Evolutionary conservation across 208 protist genomes (phyloP), one percentile per base, ranked within the genome.

Genomic region (Trypanosoma avium): DNA sequence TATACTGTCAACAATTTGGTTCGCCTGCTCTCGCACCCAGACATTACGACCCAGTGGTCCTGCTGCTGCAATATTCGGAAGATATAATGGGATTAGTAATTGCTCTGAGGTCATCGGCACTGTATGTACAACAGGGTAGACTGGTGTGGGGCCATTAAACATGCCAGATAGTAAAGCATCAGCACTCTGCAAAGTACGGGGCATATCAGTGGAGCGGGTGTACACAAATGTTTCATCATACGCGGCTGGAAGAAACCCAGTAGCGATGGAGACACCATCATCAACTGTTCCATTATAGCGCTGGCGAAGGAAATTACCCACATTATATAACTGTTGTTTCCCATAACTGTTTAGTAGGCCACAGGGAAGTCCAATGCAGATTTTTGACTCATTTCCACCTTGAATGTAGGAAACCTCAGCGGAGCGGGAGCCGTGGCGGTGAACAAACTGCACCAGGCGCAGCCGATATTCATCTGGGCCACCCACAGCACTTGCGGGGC

Each of bases 181-280:
- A 0, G 81, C 77, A 56, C 81, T 87, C 63, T 87, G 81, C 53
- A 87, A 56, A 26, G 77, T 87, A 52, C 83, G 83, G 26, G 68
- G 56, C 26, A 80, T 57, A 65, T 82, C 79, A 0, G 76, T 86
- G 9, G 83, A 86, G 40, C 83, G 83, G 15, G 65, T 75, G 61
- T 86, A 82, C 47, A 75, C 64, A 38, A 82, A 48, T 26, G 69
- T 73, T 9, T 77, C 35, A 59, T 88, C 82, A 71, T 88, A 88
- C 17, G 27, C 26, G 22, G 49, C 62, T 32, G 79, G 52, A 32
- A 86, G 78, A 63, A 67, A 74, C 12, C 47, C 46, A 22, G 45
- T 43, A 35, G 64, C 29, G 8, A 49, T 17, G 9, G 10, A 5
- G 5, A 4, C 24, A 12, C 10, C 6, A 56, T 76, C 67, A 43